Evolutionary conservation across 768 basidiomycete species (phyloP), one percentile per base, ranked within the genome.

Genomic region (Phylloporus sp.): DNA sequence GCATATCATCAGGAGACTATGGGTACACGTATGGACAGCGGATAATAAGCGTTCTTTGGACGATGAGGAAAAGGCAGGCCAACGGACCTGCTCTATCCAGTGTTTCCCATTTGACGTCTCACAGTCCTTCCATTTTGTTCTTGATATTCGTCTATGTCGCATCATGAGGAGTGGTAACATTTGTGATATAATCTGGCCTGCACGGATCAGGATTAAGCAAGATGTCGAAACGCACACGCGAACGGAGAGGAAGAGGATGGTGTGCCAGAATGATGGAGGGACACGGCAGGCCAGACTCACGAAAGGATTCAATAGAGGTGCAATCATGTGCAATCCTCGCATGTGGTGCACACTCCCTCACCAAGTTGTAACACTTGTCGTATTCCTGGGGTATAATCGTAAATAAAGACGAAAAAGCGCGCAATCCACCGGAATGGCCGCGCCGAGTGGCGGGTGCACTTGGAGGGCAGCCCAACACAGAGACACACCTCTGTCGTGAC

Each of bases 141-240:
- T 75, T 2, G 88, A 86, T 68, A 90, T 86, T 34, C 88, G 81
- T 49, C 88, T 76, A 66, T 90, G 88, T 15, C 88, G 73, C 88
- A 90, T 90, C 88, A 91, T 89, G 59, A 90, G 81, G 12, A 90
- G 72, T 0, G 88, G 88, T 10, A 91, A 71, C 75, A 90, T 84
- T 57, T 84, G 76, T 16, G 83, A 82, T 66, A 91, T 82, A 58
- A 86, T 71, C 62, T 80, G 78, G 20, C 87, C 88, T 90, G 67
- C 13, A 13, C 26, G 29, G 3, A 46, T 27, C 11, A 22, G 1
- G 9, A 4, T n/a, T 51, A 16, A 59, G 40, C 9, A 5, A 34
- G 15, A 8, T 23, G 16, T 2, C 27, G 11, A 7, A 20, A n/a
- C 3, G 38, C 22, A 20, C 18, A 29, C 11, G 28, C 8, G 11